phyloP scores from a whole-genome alignment of 352 stramenopile genomes.

The Phytophthora uliginosa region DNA sequence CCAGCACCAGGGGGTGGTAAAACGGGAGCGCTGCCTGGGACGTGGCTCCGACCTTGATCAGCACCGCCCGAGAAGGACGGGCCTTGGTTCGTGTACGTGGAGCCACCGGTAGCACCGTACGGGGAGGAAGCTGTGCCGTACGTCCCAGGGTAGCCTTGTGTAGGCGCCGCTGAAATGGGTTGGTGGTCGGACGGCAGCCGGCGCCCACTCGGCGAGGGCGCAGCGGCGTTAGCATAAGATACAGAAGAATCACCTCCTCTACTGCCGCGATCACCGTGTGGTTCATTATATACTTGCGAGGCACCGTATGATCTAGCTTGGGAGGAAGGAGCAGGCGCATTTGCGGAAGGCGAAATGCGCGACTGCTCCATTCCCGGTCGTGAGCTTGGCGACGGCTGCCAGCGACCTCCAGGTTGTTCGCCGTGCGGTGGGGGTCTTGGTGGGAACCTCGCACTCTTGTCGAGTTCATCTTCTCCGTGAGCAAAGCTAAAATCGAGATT shows the following conservation, averaged over 20 bases:
- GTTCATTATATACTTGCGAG: conserved; percentile 73
- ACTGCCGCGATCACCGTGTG: conserved; percentile 58
- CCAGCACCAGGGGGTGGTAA: conserved; percentile 29
- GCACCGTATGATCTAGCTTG: conserved; percentile 74
- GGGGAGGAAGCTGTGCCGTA: conserved; percentile 29
- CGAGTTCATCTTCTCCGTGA: conserved; percentile 81
- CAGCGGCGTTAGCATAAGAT: conserved; percentile 57
- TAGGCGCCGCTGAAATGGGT: conserved; percentile 2
- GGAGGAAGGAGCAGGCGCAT: conserved; percentile 38
- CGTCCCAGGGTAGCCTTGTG: conserved; percentile 30
- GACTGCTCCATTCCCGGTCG: conserved; percentile 31
- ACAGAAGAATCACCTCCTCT: conserved; percentile 54
- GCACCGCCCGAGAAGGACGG: conserved; percentile 19
- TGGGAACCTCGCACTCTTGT: conserved; percentile 26
- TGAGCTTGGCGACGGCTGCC: conserved; percentile 35
- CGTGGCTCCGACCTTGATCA: conserved; percentile 32
- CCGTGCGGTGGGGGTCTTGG: conserved; percentile 26
- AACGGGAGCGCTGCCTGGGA: conserved; percentile 30
- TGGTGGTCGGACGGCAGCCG: conserved; percentile 25
- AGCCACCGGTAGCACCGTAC: conserved; percentile 19
- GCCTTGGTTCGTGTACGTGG: conserved; percentile 32
- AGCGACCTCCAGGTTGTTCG: conserved; percentile 36
- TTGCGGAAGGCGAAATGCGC: conserved; percentile 31
- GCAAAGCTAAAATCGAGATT: conserved; percentile 70
- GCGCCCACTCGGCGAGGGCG: conserved; percentile 29